These are phyloP conservation scores for Kuraishia ogatae DNA, from an alignment of 805 yeast species.

Conservation along the genomic window DNA sequence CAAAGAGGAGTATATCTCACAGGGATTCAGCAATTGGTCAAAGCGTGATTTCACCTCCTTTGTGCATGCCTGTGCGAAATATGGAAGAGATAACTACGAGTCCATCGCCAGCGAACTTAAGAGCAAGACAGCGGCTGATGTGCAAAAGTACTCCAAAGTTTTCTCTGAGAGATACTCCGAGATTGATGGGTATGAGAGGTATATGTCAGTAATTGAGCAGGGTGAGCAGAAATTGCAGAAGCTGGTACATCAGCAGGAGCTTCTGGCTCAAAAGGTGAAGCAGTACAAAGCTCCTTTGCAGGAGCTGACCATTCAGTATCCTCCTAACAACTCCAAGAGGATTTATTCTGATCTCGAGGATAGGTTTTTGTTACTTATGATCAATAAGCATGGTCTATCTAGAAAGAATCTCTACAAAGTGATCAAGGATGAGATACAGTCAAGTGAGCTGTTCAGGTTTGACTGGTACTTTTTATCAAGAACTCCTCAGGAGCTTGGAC, in stretches of 20 bases:
- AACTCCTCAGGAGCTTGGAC: conserved; percentile 61
- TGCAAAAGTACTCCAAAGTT: conserved; percentile 62
- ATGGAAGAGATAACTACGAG: conserved; percentile 69
- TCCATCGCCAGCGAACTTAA: conserved; percentile 75
- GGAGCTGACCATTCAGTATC: conserved; percentile 65
- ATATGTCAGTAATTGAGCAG: conserved; percentile 67
- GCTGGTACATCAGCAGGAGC: conserved; percentile 63
- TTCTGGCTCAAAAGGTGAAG: conserved; percentile 66
- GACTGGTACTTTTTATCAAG: conserved; percentile 71
- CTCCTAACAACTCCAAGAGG: conserved; percentile 69
- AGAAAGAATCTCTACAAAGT: conserved; percentile 52
- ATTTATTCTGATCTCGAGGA: conserved; percentile 66
- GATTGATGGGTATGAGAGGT: conserved; percentile 86
- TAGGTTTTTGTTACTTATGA: conserved; percentile 51
- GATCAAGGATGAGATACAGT: conserved; percentile 54
- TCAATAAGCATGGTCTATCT: conserved; percentile 57
- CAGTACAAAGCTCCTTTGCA: conserved; percentile 69
- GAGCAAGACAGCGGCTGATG: conserved; percentile 73
- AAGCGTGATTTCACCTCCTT: conserved; percentile 83
- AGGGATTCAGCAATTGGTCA: conserved; percentile 79
- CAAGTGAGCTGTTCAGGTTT: conserved; percentile 53
- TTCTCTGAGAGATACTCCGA: conserved; percentile 77
- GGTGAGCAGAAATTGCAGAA: conserved; percentile 81
- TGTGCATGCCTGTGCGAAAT: conserved; percentile 61
- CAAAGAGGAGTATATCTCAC: conserved; percentile 46